Base-by-base conservation (phyloP, 2,329 filamentous ascomycete genomes). In the Dothiorella sarmentorum region DNA sequence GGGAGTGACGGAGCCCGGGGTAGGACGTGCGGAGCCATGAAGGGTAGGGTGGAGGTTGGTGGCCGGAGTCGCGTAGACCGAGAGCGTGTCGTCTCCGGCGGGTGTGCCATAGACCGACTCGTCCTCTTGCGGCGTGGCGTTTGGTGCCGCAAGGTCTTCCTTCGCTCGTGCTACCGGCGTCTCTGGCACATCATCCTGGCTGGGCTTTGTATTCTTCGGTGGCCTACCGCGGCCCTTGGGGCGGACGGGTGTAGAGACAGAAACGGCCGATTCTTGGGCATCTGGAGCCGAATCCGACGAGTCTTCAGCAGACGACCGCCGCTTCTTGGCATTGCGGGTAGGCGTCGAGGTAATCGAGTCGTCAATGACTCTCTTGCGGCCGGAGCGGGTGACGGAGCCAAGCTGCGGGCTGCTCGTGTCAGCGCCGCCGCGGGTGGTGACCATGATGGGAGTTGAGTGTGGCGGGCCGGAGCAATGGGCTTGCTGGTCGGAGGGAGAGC, bases 401-500 rank as follows among this genome's bases (percentile, higher is more conserved):
- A 38, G 22, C 17, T 29, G 38, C 18, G 58, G 58, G 26, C 58
- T 60, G 24, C 56, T 38, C 7, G 52, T 60, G 13, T 60, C 51
- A 27, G 40, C 20, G 33, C 58, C 58, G 35, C 51, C 18, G 15
- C 58, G 49, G 31, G 58, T 60, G 51, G 58, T 49, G 27, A 60
- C 58, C 58, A 60, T 60, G 51, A 42, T 31, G 56, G 27, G 6
- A n/a, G 43, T 17, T n/a, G 42, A 13, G 53, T 22, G 31, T 17
- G 69, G 70, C 27, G 67, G 69, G 29, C 66, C 68, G 33, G 67
- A 7, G 17, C 29, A 33, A 15, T 24, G 4, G 33, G 10, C 33
- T 42, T 22, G 31, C 29, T 42, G 38, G 22, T 44, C 10, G 31
- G 70, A 71, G 31, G 69, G 68, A 26, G 67, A 69, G 40, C 69